These are phyloP conservation scores for Verticillium nubilum DNA, from an alignment of 2,329 filamentous ascomycete genomes.

Conservation along the genomic window DNA sequence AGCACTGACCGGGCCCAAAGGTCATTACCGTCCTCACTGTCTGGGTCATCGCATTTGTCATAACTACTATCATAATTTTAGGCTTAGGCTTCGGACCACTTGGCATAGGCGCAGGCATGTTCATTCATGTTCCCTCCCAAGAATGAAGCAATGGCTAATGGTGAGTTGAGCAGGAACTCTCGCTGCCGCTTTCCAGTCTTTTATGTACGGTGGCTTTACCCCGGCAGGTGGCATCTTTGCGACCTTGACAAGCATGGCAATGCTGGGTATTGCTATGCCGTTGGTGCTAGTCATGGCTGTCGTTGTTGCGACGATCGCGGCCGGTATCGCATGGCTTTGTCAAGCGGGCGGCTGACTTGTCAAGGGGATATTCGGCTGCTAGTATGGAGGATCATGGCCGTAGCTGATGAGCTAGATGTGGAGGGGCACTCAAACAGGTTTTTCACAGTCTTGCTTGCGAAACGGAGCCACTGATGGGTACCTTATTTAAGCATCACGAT, in stretches of 20 bases:
- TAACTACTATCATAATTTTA: no score
- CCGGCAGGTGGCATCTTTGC: slow-evolving; percentile 16
- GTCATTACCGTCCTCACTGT: no score
- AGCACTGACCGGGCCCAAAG: no score
- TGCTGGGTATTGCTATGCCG: slow-evolving; percentile 7
- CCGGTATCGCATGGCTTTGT: neutral
- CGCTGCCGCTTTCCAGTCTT: slow-evolving; percentile 11
- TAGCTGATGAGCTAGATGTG: neutral
- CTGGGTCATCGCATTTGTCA: no score
- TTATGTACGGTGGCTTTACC: slow-evolving; percentile 14
- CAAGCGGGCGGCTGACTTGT: neutral
- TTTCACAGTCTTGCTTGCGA: no score
- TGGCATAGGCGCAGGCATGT: neutral
- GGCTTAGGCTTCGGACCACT: neutral
- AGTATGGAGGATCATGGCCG: neutral
- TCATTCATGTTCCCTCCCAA: no score
- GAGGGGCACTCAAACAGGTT: no score
- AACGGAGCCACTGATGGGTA: no score
- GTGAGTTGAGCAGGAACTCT: neutral
- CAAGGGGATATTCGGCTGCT: no score
- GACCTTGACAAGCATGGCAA: slow-evolving; percentile 15
- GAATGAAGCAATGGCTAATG: no score
- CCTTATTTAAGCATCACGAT: no score
- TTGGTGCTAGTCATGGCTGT: neutral
- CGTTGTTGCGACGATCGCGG: neutral